A percentile compares a stretch with the other conserved stretches of the same genome.
phyloP scores from a whole-genome alignment of 2,329 filamentous ascomycete genomes.

The Neoascochyta sp. region DNA sequence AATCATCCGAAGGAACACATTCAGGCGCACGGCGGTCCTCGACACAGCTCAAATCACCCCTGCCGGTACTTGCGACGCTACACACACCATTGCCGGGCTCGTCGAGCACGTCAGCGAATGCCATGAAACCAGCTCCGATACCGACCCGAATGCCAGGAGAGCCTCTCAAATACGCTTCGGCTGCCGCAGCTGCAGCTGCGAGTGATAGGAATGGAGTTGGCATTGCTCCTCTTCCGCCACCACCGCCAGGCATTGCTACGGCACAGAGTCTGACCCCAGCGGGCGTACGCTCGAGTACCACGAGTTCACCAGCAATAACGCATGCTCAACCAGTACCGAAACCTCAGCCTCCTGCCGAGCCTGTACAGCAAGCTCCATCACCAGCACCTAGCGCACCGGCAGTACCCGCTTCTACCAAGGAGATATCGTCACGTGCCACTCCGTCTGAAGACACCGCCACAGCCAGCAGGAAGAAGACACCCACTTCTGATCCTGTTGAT shows the following conservation, averaged over 20 bases:
- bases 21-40: slow-evolving; percentile 68
- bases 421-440: slow-evolving; percentile 24
- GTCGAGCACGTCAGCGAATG: slow-evolving; percentile 56
- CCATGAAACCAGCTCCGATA: slow-evolving; percentile 90
- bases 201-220: slow-evolving; percentile 85
- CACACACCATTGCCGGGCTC: slow-evolving; percentile 67
- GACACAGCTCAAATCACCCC: slow-evolving; percentile 84
- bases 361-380: slow-evolving; percentile 43
- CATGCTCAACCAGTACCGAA: slow-evolving; percentile 42
- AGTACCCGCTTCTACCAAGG: slow-evolving; percentile 48
- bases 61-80: slow-evolving; percentile 87
- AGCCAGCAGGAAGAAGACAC: slow-evolving; percentile 28
- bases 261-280: slow-evolving; percentile 47
- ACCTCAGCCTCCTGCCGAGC: slow-evolving; percentile 39
- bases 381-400: slow-evolving; percentile 44
- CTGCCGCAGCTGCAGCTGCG: slow-evolving; percentile 87
- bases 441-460: slow-evolving; percentile 30
- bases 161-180: slow-evolving; percentile 93
- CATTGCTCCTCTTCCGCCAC: slow-evolving; percentile 88
- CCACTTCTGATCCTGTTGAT: slow-evolving; percentile 29
- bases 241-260: slow-evolving; percentile 57
- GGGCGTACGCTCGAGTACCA: slow-evolving; percentile 54
- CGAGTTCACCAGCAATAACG: slow-evolving; percentile 49
- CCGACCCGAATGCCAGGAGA: slow-evolving; percentile 83
- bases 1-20: slow-evolving; percentile 58